phyloP scores from a whole-genome alignment of 352 stramenopile species.

The Phytopythium cucurbitacearum region DNA sequence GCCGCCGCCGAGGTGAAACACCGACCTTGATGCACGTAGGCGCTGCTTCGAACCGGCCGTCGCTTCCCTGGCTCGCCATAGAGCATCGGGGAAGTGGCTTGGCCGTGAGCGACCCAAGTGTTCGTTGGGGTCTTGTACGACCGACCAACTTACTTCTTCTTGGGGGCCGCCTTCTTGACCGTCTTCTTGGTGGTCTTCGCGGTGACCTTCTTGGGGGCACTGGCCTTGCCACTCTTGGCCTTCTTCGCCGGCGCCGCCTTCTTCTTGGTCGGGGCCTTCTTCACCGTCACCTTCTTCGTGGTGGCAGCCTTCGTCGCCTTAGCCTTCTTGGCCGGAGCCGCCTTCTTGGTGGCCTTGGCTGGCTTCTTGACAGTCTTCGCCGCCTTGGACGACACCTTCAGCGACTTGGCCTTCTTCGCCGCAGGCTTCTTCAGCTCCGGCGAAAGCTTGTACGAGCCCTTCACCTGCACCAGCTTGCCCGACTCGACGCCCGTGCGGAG shows the following conservation, averaged over 20 bases:
- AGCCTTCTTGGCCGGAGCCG: constrained; percentile 30
- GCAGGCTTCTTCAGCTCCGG: constrained; percentile 61
- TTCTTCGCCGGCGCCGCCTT: constrained; percentile 27
- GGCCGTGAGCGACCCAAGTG: background rate
- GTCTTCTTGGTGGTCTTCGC: constrained; percentile 27
- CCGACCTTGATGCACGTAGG: constrained; percentile 19
- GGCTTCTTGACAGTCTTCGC: constrained; percentile 44
- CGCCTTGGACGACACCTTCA: constrained; percentile 57
- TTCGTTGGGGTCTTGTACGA: background rate
- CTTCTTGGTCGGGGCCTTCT: constrained; percentile 72
- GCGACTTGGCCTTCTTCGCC: constrained; percentile 49
- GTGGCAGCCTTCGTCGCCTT: constrained; percentile 22
- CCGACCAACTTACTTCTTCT: constrained; percentile 42
- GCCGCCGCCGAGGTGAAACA: constrained; percentile 17
- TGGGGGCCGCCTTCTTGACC: constrained; percentile 24
- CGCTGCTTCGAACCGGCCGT: constrained; percentile 1
- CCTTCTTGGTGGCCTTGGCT: constrained; percentile 51
- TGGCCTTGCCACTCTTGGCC: constrained; percentile 30
- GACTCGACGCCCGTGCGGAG: constrained; percentile 85
- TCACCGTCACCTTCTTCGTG: constrained; percentile 62
- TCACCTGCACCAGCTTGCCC: constrained; percentile 86
- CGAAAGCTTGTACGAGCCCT: constrained; percentile 82
- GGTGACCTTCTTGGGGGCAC: constrained; percentile 40
- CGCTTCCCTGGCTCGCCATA: background rate
- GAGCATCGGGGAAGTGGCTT: background rate